Percentiles rank a stretch among this genome's conserved stretches.
These are phyloP conservation scores for Dactylis glomerata DNA, from an alignment of 176 grass and related monocot genomes.

Conservation along the genomic window DNA sequence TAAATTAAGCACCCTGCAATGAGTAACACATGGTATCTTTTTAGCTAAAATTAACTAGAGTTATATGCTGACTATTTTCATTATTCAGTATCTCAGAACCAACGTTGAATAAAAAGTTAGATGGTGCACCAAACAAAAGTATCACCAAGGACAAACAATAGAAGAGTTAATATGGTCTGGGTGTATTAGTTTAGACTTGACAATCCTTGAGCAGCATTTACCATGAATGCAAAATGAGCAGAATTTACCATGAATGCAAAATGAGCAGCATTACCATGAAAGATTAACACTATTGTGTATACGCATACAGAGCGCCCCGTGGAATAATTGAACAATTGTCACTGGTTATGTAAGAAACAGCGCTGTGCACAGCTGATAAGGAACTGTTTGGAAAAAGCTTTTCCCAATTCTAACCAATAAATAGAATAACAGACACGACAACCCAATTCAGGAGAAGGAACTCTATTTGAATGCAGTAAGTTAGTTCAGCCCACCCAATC, in stretches of 20 bases:
- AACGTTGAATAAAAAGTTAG: not conserved
- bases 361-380: not conserved
- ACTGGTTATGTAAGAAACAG: not conserved
- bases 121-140: not conserved
- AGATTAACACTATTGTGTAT: not conserved
- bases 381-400: not conserved
- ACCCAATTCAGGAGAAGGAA: conserved; percentile 20
- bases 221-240: conserved; percentile 11
- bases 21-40: not conserved
- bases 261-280: not conserved
- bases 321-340: not conserved
- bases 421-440: conserved; percentile 10
- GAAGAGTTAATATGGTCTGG: not conserved
- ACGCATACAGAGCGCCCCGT: not conserved
- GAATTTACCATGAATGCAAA: conserved; percentile 20
- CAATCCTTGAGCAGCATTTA: not conserved
- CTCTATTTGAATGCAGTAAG: conserved; percentile 7
- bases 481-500: conserved; percentile 68
- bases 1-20: conserved; percentile 93
- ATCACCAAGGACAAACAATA: conserved; percentile 7
- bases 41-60: not conserved
- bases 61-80: conserved; percentile 26
- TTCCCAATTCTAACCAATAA: conserved; percentile 7
- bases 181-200: conserved; percentile 8
- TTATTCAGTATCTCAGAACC: conserved; percentile 17